These are phyloP conservation scores for Dictyostelium purpureum DNA, from an alignment of 78 protist species.

Conservation along the genomic window DNA sequence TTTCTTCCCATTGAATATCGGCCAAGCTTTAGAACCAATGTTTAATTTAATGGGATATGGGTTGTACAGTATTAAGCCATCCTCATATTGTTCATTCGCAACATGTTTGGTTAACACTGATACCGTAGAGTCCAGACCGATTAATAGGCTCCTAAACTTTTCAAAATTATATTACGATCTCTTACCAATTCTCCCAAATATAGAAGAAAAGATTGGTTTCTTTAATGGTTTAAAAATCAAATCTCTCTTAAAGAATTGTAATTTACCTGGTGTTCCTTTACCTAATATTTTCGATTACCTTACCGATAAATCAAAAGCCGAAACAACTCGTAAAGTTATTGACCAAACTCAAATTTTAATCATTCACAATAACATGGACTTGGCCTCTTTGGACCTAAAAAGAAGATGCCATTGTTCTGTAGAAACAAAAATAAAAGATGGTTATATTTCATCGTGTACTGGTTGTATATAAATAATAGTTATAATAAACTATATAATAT, in stretches of 20 bases:
- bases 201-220: conserved; percentile 71
- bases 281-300: conserved; percentile 74
- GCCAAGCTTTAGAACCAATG: conserved; percentile 62
- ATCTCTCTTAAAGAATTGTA: conserved; percentile 17
- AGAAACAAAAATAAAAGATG: conserved; percentile 48
- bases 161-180: conserved; percentile 39
- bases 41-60: conserved; percentile 77
- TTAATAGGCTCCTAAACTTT: conserved; percentile 45
- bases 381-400: conserved; percentile 57
- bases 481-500: background rate
- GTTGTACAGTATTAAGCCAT: conserved; percentile 48
- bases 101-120: conserved; percentile 49
- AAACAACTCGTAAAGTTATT: conserved; percentile 27
- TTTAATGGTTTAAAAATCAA: conserved; percentile 51
- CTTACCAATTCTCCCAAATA: conserved; percentile 26
- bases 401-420: conserved; percentile 75
- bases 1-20: conserved; percentile 55
- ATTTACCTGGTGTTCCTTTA: conserved; percentile 15
- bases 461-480: conserved; percentile 35
- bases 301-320: conserved; percentile 60
- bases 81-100: conserved; percentile 69
- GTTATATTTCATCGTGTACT: conserved; percentile 65
- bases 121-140: conserved; percentile 28
- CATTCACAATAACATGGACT: conserved; percentile 74
- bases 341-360: conserved; percentile 71